Evolutionary conservation across 2,329 filamentous ascomycete genomes (phyloP).

Genomic region (Talaromyces rugulosus): DNA sequence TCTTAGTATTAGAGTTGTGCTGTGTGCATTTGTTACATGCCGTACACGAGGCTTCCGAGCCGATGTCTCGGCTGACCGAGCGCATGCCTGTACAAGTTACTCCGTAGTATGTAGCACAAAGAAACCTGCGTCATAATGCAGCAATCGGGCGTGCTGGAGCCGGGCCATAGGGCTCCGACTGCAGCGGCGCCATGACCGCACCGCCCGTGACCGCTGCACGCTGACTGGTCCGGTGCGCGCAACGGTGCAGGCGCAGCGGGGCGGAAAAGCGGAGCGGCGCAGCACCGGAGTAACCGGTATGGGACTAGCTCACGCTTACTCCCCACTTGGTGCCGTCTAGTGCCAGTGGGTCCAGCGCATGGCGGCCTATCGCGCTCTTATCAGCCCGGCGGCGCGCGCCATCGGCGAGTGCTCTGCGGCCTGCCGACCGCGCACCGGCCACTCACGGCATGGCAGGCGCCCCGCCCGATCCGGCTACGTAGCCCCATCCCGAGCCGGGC

Average conservation of each 20-base stretch:
- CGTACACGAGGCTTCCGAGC: no score
- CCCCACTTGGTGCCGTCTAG: neutral
- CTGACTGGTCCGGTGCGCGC: neutral
- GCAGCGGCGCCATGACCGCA: neutral
- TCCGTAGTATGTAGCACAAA: no score
- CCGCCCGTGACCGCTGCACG: neutral
- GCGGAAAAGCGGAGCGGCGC: neutral
- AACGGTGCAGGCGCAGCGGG: neutral
- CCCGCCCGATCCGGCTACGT: neutral
- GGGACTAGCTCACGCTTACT: no score
- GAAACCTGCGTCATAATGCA: neutral
- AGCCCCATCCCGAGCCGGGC: neutral
- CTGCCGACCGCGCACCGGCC: neutral
- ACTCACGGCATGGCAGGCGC: neutral
- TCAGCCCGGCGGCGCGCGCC: neutral
- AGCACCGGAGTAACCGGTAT: neutral
- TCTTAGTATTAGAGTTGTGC: neutral
- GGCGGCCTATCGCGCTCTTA: neutral
- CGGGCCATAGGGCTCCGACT: constrained; percentile 1
- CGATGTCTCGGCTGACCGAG: neutral
- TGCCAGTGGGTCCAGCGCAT: neutral
- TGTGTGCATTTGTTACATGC: neutral
- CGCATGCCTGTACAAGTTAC: no score
- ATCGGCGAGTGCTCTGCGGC: neutral
- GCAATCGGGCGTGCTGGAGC: neutral